phyloP scores from a whole-genome alignment of 371 early-diverging fungal genomes.

The Capillidium rhysosporum region DNA sequence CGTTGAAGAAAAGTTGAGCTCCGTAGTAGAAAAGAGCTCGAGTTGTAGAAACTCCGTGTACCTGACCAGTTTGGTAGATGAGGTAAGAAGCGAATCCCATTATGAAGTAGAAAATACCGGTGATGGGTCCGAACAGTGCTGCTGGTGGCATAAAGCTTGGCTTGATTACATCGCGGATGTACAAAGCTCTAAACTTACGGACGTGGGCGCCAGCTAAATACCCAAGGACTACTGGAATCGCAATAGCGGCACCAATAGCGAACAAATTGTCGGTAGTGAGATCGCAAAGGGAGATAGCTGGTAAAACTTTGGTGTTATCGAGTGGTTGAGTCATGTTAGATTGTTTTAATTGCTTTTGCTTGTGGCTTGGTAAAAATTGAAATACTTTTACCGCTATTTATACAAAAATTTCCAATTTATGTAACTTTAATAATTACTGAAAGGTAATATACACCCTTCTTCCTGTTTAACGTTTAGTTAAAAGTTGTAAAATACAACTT shows the following conservation, averaged over 20 bases:
- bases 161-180: neutral
- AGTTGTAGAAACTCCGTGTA: neutral
- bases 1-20: neutral
- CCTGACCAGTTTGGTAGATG: neutral
- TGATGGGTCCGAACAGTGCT: neutral
- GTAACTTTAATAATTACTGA: too few species aligned
- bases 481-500: too few species aligned
- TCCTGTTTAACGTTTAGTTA: too few species aligned
- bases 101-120: neutral
- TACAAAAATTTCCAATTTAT: too few species aligned
- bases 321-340: too few species aligned
- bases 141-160: neutral
- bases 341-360: too few species aligned
- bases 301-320: too few species aligned
- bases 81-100: neutral
- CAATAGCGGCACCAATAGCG: neutral
- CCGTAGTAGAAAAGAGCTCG: neutral
- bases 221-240: neutral
- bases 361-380: too few species aligned
- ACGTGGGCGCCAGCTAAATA: neutral
- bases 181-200: neutral
- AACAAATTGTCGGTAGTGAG: neutral
- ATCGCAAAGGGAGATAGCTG: neutral
- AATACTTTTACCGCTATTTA: too few species aligned
- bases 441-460: too few species aligned